A percentile compares a stretch with the other conserved stretches of the same genome.
These are phyloP conservation scores for Mortierella sp. DNA, from an alignment of 371 early-diverging fungal species.

Conservation along the genomic window DNA sequence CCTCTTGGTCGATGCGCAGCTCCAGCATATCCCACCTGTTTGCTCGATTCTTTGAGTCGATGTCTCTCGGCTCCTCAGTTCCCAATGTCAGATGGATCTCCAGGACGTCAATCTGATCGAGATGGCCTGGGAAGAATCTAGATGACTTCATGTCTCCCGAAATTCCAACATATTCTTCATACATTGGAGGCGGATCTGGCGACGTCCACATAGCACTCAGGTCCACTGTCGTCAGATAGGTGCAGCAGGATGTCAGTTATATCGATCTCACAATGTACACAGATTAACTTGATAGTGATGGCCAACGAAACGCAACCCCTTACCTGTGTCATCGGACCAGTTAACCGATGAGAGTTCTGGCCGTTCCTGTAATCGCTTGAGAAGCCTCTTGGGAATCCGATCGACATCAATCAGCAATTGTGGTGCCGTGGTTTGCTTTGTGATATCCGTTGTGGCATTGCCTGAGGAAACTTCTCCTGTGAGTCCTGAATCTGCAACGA, in stretches of 20 bases:
- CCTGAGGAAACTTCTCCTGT: constrained; percentile 17
- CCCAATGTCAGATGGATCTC: constrained; percentile 34
- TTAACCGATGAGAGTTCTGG: constrained; percentile 35
- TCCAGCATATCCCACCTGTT: constrained; percentile 47
- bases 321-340: constrained; percentile 47
- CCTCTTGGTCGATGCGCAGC: constrained; percentile 32
- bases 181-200: constrained; percentile 30
- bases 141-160: constrained; percentile 25
- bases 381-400: constrained; percentile 45
- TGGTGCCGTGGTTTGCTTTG: constrained; percentile 1
- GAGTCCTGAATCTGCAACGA: constrained; percentile 2
- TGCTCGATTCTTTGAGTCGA: constrained; percentile 19
- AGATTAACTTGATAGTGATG: too few relatives aligned
- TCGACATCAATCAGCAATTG: constrained; percentile 40
- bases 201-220: constrained; percentile 30
- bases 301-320: neutral
- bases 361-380: constrained; percentile 26
- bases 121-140: constrained; percentile 18
- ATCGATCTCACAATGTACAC: too few relatives aligned
- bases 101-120: constrained; percentile 33
- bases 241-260: neutral
- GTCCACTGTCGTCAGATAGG: constrained; percentile 18
- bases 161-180: constrained; percentile 42
- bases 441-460: neutral
- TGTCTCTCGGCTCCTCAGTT: constrained; percentile 15